Conservation (phyloP, 2,329 filamentous ascomycete species). For the Ascochyta lentis region DNA sequence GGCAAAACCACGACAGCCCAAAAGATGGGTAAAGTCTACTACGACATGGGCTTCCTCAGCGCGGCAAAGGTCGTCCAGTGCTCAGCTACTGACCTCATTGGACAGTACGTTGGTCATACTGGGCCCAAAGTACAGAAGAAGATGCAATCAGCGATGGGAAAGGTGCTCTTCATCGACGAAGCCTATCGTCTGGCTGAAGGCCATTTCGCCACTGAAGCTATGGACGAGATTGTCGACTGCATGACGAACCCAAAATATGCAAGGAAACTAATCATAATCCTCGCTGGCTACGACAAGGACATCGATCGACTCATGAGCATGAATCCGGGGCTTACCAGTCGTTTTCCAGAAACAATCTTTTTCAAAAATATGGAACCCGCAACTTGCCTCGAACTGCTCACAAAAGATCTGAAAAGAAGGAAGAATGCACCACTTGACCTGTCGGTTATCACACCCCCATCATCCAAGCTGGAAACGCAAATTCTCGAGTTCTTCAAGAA, state of each 20-base stretch:
- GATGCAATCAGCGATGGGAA: slow-evolving; percentile 68
- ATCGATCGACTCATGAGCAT: slow-evolving; percentile 68
- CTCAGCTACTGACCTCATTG: slow-evolving; percentile 73
- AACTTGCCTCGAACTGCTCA: slow-evolving; percentile 50
- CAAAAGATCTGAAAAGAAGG: slow-evolving; percentile 40
- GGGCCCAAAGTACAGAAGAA: slow-evolving; percentile 68
- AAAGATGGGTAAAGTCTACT: slow-evolving; percentile 79
- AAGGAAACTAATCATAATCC: slow-evolving; percentile 68
- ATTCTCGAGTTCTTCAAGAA: slow-evolving; percentile 47
- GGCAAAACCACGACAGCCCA: slow-evolving; percentile 76
- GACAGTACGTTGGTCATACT: slow-evolving; percentile 72
- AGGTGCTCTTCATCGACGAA: slow-evolving; percentile 75
- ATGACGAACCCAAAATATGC: slow-evolving; percentile 65
- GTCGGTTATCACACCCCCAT: slow-evolving; percentile 30
- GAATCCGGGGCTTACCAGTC: slow-evolving; percentile 69
- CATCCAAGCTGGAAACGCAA: slow-evolving; percentile 16
- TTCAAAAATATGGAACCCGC: slow-evolving; percentile 55
- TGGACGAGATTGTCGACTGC: slow-evolving; percentile 60
- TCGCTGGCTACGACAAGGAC: slow-evolving; percentile 72
- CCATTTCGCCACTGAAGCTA: slow-evolving; percentile 63
- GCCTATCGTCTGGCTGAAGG: slow-evolving; percentile 70
- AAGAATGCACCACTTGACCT: slow-evolving; percentile 42
- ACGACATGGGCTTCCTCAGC: slow-evolving; percentile 73
- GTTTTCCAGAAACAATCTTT: slow-evolving; percentile 68
- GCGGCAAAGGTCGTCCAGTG: slow-evolving; percentile 67